phyloP scores from a whole-genome alignment of 2,329 filamentous ascomycete genomes.

The Bertia moriformis region DNA sequence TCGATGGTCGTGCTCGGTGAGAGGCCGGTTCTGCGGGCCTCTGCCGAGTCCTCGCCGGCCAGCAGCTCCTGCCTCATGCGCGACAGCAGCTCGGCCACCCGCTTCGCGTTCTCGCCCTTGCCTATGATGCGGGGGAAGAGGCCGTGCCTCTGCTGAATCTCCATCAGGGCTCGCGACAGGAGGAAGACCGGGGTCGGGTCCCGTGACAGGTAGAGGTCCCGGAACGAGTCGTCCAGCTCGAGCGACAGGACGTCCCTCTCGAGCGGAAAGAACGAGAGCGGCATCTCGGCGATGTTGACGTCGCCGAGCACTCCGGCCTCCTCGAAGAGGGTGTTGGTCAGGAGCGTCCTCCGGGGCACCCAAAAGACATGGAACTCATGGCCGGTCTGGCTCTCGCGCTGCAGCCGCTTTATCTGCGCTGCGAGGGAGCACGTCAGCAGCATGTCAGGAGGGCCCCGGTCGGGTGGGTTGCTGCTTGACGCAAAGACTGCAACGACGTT shows the following conservation, averaged over 20 bases:
- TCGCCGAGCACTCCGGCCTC: slow-evolving; percentile 88
- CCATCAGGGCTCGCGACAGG: slow-evolving; percentile 83
- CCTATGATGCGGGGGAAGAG: slow-evolving; percentile 89
- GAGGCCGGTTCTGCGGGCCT: slow-evolving; percentile 48
- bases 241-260: slow-evolving; percentile 84
- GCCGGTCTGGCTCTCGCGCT: slow-evolving; percentile 72
- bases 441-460: no score
- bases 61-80: slow-evolving; percentile 84
- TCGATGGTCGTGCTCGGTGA: slow-evolving; percentile 79
- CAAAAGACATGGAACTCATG: slow-evolving; percentile 97
- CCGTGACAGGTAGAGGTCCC: slow-evolving; percentile 76
- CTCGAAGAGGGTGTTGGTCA: slow-evolving; percentile 83
- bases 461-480: no score
- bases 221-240: slow-evolving; percentile 75
- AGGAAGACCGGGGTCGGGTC: slow-evolving; percentile 84
- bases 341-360: slow-evolving; percentile 79
- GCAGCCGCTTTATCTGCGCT: slow-evolving; percentile 86
- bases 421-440: slow-evolving; percentile 37
- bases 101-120: slow-evolving; percentile 87
- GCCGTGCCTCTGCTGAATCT: slow-evolving; percentile 78
- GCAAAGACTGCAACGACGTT: no score
- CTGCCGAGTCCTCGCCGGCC: slow-evolving; percentile 61
- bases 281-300: slow-evolving; percentile 74
- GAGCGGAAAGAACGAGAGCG: slow-evolving; percentile 77
- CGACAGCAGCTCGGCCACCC: slow-evolving; percentile 70